Evolutionary conservation across 108 stramenopile species (phyloP).

Genomic region (Chaetoceros tenuissimus): DNA sequence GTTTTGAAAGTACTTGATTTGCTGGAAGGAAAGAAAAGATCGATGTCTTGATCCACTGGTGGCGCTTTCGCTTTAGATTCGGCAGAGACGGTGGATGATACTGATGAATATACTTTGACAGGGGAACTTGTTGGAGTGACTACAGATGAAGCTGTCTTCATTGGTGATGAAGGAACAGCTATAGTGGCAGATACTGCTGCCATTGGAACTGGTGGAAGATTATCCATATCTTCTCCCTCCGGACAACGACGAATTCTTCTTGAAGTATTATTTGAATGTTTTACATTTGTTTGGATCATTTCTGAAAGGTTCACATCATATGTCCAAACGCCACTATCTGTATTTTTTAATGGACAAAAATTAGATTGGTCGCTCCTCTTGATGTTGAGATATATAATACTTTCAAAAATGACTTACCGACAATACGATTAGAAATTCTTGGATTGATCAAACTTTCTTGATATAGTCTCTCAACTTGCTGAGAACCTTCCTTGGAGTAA

Average conservation of each 20-base stretch:
- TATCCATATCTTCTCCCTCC: constrained; percentile 7
- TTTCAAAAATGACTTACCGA: no score
- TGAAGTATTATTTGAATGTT: constrained; percentile 6
- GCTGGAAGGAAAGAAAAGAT: not conserved
- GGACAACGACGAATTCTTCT: constrained; percentile 12
- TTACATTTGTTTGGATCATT: constrained; percentile 26
- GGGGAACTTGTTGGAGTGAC: not conserved
- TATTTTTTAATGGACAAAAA: no score
- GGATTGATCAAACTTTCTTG: constrained; percentile 17
- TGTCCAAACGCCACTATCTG: constrained; percentile 13
- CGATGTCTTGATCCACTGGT: constrained; percentile 6
- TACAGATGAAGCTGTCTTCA: not conserved
- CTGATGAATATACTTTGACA: no score
- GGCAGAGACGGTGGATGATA: no score
- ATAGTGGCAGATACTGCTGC: no score
- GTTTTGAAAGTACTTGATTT: constrained; percentile 8
- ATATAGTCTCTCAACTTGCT: constrained; percentile 23
- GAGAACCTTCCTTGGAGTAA: constrained; percentile 15
- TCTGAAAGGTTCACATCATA: constrained; percentile 24
- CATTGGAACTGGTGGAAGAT: no score
- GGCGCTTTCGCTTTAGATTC: no score
- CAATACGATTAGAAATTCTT: constrained; percentile 14
- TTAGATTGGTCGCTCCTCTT: no score
- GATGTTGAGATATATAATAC: no score
- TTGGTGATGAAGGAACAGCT: constrained; percentile 9